These are phyloP conservation scores for Rhodotorula sp. DNA, from an alignment of 1,284 basidiomycete genomes.

Conservation along the genomic window DNA sequence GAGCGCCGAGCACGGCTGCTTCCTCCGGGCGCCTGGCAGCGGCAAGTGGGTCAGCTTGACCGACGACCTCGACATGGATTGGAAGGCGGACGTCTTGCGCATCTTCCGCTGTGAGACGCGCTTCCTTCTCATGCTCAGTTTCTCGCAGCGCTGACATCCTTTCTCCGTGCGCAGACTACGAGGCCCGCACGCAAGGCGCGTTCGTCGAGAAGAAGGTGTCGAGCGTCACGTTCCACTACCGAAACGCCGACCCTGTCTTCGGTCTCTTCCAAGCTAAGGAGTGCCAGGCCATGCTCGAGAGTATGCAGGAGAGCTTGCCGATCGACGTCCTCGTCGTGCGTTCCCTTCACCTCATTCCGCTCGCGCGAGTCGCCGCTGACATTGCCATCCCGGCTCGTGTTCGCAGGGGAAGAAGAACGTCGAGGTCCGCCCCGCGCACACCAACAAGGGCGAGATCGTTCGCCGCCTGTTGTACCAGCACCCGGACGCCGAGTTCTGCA, in stretches of 20 bases:
- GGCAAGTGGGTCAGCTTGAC: conserved; percentile 84
- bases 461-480: conserved; percentile 88
- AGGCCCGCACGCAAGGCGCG: conserved; percentile 76
- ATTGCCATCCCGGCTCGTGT: not conserved
- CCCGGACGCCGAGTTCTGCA: conserved; percentile 89
- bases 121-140: not conserved
- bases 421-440: conserved; percentile 87
- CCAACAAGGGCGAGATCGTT: conserved; percentile 95
- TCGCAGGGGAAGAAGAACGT: conserved; percentile 87
- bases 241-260: conserved; percentile 90
- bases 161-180: conserved; percentile 40
- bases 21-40: conserved; percentile 71
- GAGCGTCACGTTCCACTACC: conserved; percentile 97
- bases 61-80: conserved; percentile 88
- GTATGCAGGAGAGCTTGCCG: conserved; percentile 55
- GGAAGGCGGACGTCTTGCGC: conserved; percentile 93
- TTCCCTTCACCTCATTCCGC: conserved; percentile 9
- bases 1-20: conserved; percentile 94
- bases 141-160: too few species aligned
- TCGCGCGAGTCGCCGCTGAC: not conserved
- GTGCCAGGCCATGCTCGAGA: conserved; percentile 93
- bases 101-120: conserved; percentile 69
- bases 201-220: conserved; percentile 96
- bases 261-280: conserved; percentile 68
- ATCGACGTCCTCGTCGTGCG: conserved; percentile 50